Conservation (phyloP, 73 alveolate genomes). For the Stentor coeruleus region DNA sequence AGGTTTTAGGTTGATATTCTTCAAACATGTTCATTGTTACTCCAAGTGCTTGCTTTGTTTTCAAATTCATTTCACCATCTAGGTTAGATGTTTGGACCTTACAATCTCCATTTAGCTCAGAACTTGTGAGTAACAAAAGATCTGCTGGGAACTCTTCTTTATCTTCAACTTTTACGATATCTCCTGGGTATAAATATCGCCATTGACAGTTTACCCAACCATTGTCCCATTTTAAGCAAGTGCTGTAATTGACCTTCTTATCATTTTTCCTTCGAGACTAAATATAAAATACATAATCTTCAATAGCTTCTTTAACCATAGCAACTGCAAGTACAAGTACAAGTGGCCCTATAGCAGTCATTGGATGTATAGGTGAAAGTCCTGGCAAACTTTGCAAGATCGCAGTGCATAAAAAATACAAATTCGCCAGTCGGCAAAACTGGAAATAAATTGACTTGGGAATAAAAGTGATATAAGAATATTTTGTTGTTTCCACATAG, state of each 20-base stretch:
- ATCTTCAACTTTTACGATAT: slow-evolving; percentile 70
- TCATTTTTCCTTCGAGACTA: slow-evolving; percentile 44
- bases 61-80: slow-evolving; percentile 98
- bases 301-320: slow-evolving; percentile 91
- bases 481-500: slow-evolving; percentile 78
- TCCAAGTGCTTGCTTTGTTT: slow-evolving; percentile 71
- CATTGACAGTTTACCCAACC: slow-evolving; percentile 1
- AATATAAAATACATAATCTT: slow-evolving; percentile 71
- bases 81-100: slow-evolving; percentile 89
- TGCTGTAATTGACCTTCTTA: slow-evolving; percentile 29
- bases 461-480: slow-evolving; percentile 53
- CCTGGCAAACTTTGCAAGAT: slow-evolving; percentile 71
- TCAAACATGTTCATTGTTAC: slow-evolving; percentile 30
- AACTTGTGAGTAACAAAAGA: slow-evolving; percentile 68
- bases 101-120: slow-evolving; percentile 77
- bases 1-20: neutral
- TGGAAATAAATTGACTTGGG: slow-evolving; percentile 59
- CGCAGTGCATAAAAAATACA: slow-evolving; percentile 72
- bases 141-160: slow-evolving; percentile 91
- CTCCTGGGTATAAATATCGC: slow-evolving; percentile 77
- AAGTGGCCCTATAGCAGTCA: slow-evolving; percentile 94
- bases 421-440: slow-evolving; percentile 72
- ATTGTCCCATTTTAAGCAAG: slow-evolving; percentile 6
- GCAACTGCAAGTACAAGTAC: slow-evolving; percentile 94
- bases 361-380: slow-evolving; percentile 87